Conservation (phyloP, 2,329 filamentous ascomycete genomes). For the Xylaria sp. region DNA sequence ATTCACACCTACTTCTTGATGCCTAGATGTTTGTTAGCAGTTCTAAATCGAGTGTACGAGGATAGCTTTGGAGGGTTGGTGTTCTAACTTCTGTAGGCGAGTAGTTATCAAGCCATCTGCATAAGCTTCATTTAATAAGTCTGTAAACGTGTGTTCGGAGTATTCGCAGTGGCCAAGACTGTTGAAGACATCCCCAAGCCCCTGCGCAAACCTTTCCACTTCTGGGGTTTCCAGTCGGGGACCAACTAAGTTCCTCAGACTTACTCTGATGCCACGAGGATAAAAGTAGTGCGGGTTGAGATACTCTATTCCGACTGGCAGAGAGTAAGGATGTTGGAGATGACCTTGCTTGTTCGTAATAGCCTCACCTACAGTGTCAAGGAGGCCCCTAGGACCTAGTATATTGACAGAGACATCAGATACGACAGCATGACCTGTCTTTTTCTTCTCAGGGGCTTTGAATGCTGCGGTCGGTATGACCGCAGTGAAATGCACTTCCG, state of each 20-base stretch:
- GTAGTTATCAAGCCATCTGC: not conserved
- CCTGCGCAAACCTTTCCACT: not conserved
- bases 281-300: constrained; percentile 17
- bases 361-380: constrained; percentile 6
- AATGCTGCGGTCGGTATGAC: not conserved
- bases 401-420: constrained; percentile 11
- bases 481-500: not conserved
- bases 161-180: not conserved
- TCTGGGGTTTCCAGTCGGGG: not conserved
- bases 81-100: not conserved
- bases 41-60: too few species aligned
- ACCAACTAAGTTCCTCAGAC: not conserved
- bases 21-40: not conserved
- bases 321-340: constrained; percentile 16
- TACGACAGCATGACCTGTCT: not conserved
- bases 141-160: not conserved
- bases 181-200: not conserved
- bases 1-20: constrained; percentile 10
- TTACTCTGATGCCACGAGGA: not conserved
- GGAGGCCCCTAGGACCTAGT: not conserved
- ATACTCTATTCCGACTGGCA: not conserved
- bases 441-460: not conserved
- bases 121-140: not conserved
- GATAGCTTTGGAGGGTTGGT: too few species aligned
- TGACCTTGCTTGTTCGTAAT: not conserved